Percentiles rank a stretch among this genome's conserved stretches.
phyloP scores from a whole-genome alignment of 129 eudicot genomes.

The Centrapalus pauciflorus region DNA sequence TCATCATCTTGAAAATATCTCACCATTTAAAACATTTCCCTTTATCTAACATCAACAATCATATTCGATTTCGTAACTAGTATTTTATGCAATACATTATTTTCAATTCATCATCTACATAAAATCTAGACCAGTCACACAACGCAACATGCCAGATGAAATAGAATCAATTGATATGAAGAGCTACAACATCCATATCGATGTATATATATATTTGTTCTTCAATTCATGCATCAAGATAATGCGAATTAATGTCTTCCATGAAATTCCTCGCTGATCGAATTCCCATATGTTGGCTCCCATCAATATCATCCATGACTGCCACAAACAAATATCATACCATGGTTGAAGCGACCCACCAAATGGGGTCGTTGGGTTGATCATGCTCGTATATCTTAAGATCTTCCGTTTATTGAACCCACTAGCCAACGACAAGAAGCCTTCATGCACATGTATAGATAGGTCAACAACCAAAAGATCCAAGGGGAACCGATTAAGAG shows the following conservation, averaged over 20 bases:
- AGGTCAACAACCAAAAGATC: slow-evolving; percentile 64
- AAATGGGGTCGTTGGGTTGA: slow-evolving; percentile 1
- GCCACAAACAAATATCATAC: neutral
- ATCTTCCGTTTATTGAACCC: slow-evolving; percentile 5
- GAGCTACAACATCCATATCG: neutral
- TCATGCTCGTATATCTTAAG: slow-evolving; percentile 13
- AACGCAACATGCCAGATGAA: neutral
- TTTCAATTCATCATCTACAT: neutral
- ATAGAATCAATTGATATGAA: neutral
- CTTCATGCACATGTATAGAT: slow-evolving; percentile 52
- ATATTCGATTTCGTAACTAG: neutral
- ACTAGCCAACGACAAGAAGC: slow-evolving; percentile 15
- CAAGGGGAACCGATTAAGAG: slow-evolving; percentile 55
- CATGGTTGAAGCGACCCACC: neutral
- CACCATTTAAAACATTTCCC: neutral
- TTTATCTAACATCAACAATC: neutral
- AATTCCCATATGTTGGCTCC: neutral
- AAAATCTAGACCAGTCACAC: neutral
- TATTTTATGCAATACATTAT: neutral
- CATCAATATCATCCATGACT: neutral
- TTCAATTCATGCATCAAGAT: slow-evolving; percentile 4
- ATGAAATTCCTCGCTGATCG: neutral
- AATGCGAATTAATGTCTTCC: neutral
- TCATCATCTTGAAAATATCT: neutral
- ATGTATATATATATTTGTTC: too few relatives aligned